Conservation (phyloP, 306 rosid genomes). For the Inga leiocalycina region DNA sequence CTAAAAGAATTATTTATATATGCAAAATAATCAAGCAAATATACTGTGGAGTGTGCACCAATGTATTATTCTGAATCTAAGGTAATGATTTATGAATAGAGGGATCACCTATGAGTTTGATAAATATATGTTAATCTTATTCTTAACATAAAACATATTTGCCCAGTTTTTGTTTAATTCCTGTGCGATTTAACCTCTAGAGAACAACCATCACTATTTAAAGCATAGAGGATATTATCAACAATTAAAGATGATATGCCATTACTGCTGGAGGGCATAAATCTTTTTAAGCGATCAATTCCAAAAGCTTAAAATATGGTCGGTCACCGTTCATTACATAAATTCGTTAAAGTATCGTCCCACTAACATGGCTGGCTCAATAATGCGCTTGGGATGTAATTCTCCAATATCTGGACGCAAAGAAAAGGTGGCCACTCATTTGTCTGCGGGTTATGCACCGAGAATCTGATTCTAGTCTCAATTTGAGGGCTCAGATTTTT, state of each 20-base stretch:
- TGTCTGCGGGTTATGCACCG: neutral
- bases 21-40: neutral
- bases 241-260: neutral
- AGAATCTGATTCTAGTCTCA: slow-evolving; percentile 29
- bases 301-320: neutral
- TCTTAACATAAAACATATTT: no score
- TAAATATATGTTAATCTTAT: no score
- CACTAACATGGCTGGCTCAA: neutral
- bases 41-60: neutral
- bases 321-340: neutral
- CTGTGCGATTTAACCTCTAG: neutral
- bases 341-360: neutral
- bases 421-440: neutral
- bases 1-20: neutral
- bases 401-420: slow-evolving; percentile 8
- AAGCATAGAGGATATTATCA: neutral
- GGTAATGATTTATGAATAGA: neutral
- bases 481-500: neutral
- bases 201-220: neutral
- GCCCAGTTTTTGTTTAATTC: neutral
- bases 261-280: neutral
- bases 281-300: neutral
- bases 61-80: neutral
- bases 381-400: slow-evolving; percentile 3
- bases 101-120: neutral